Evolutionary conservation across 129 eudicot species (phyloP), one percentile per base, ranked within the genome.

Genomic region (Lactuca sativa): DNA sequence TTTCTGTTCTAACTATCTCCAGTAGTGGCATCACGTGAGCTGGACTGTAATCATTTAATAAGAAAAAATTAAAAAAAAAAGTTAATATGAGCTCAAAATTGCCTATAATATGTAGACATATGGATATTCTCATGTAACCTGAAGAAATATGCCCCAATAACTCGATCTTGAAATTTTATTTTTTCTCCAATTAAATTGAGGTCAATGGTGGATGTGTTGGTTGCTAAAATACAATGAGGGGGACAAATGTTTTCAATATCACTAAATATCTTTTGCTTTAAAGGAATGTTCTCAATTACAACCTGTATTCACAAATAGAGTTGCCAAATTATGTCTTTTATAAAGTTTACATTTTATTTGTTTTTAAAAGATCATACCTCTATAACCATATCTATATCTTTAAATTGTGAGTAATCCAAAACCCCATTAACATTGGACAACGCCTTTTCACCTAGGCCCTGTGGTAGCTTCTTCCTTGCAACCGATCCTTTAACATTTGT

Each of bases 61-160:
- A 21, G 21, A 21, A 21, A 21, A 21, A 21, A 21, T 21, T 21
- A 4, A 52, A 55, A 36, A 37, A 9, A 63, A 32, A 21, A 21
- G 21, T 21, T 21, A 1, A 21, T 21, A 21, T 0, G 21, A 21
- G 21, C 1, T 60, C 32, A 15, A 15, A 11, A 53, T 9, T 7
- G 40, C 37, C 38, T 7, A 21, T 10, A 5, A 56, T 37, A 31
- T 32, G 0, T 14, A 40, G 66, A 21, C 21, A 21, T 21, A 21
- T 21, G 21, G 47, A 41, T 56, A 56, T 12, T 73, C 75, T 52
- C 9, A 14, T 7, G 30, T 72, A 72, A 92, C 98, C 98, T 92
- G 86, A 92, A 92, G 83, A 92, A 92, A 78, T 92, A 96, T 53
- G 98, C 98, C 66, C 98, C 96, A 14, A 92, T 69, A 64, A 92